Conservation (phyloP, 805 yeast genomes). For the Danielia oregonensis region DNA sequence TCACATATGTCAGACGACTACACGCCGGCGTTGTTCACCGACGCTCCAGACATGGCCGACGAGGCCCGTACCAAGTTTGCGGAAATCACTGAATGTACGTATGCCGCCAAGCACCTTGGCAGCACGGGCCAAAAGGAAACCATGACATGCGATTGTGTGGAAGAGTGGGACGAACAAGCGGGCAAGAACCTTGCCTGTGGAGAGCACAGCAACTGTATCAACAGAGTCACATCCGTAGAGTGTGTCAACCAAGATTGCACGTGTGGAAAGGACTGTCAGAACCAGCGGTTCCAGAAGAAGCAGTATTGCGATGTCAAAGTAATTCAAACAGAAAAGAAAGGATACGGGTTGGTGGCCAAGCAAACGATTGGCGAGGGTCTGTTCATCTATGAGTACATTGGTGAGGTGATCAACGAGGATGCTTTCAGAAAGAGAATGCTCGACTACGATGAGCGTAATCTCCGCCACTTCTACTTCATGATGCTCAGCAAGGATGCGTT, state of each 20-base stretch:
- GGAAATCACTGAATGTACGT: conserved; percentile 56
- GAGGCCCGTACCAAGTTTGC: conserved; percentile 65
- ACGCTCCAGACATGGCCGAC: conserved; percentile 54
- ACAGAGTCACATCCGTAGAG: conserved; percentile 87
- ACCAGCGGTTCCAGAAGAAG: conserved; percentile 80
- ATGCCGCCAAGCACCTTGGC: conserved; percentile 61
- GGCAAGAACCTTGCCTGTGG: conserved; percentile 66
- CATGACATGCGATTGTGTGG: conserved; percentile 88
- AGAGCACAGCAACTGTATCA: conserved; percentile 84
- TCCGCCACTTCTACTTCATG: conserved; percentile 91
- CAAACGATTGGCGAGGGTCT: conserved; percentile 51
- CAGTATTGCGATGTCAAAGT: conserved; percentile 76
- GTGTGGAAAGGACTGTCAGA: conserved; percentile 79
- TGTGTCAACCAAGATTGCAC: conserved; percentile 66
- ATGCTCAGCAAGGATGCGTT: conserved; percentile 91
- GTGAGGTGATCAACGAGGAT: conserved; percentile 84
- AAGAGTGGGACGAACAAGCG: conserved; percentile 38
- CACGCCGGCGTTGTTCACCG: conserved; percentile 26
- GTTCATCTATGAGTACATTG: conserved; percentile 90
- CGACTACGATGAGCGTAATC: conserved; percentile 62
- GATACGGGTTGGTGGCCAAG: conserved; percentile 83
- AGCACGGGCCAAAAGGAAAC: conserved; percentile 70
- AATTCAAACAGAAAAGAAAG: conserved; percentile 79
- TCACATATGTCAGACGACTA: conserved; percentile 2
- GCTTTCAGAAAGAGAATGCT: conserved; percentile 73